Base-by-base conservation (phyloP, 345 rosid genomes). In the Luvunga scandens region DNA sequence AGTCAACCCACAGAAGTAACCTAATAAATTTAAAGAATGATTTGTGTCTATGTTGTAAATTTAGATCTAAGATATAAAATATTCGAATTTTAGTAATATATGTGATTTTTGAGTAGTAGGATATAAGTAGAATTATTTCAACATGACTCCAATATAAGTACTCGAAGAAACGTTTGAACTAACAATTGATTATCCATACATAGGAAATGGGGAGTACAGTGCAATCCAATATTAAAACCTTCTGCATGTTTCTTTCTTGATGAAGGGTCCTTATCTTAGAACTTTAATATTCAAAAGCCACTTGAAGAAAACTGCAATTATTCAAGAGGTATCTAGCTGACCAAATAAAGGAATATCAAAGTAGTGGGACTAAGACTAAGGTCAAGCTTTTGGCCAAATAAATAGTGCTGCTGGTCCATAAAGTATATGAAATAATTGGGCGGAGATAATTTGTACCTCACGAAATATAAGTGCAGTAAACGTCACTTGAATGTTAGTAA, bases 381-480 rank as follows among this genome's bases (percentile, higher is more conserved):
- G 14, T 10, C 14, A 0, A 42, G 0, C 0, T 1, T 45, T 1
- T 3, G 5, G 5, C 18, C 1, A 1, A 45, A 18, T 45, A 0
- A 12, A 3, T 45, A 45, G 5, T 3, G 4, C 18, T 13, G 0
- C 0, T 45, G 5, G 50, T 12, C 0, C 4, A 0, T 13, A 45
- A 12, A 3, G 1, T 0, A 42, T 3, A 45, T 12, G 50, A 45
- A 12, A 45, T 45, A 13, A 45, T 45, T 45, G 1, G 3, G 5
- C 13, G 5, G 0, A 3, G 0, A 0, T 0, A 45, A 0, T 45
- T 45, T 45, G 0, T 45, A 0, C 1, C 0, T 12, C 3, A 12
- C 0, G 4, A 12, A 12, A 45, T 45, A 3, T 12, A 0, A 12
- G 1, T 45, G 0, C 0, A 2, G 5, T 45, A 45, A 0, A 45